Conservation (phyloP, 2,329 filamentous ascomycete genomes). For the Phaeophleospora eucalypticola region DNA sequence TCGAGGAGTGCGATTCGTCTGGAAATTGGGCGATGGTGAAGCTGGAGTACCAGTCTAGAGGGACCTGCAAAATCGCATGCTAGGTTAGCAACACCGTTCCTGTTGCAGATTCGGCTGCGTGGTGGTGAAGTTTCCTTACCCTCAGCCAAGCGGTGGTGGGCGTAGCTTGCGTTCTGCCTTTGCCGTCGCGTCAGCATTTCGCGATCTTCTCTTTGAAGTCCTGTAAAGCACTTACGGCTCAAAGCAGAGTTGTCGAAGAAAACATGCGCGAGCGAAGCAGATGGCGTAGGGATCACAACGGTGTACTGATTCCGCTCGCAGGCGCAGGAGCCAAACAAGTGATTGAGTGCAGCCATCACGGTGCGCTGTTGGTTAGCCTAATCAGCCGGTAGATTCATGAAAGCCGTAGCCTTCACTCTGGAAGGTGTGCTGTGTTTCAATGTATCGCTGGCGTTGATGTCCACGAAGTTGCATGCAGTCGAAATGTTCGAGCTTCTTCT, state of each 20-base stretch:
- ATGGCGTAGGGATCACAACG: constrained; percentile 61
- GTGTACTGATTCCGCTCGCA: constrained; percentile 83
- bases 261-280: constrained; percentile 58
- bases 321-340: constrained; percentile 70
- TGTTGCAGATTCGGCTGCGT: neutral
- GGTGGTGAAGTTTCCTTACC: constrained; percentile 43
- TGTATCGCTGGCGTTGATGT: no score
- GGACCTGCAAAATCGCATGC: constrained; percentile 35
- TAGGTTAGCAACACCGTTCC: neutral
- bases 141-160: constrained; percentile 78
- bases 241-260: constrained; percentile 68
- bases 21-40: constrained; percentile 70
- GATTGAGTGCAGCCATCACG: constrained; percentile 17
- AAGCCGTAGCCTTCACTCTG: no score
- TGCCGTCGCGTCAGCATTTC: neutral
- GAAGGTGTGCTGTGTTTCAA: no score
- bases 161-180: constrained; percentile 62
- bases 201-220: neutral
- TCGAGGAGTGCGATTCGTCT: constrained; percentile 59
- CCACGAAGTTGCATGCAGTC: neutral
- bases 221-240: constrained; percentile 61
- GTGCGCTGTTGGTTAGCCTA: neutral
- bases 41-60: constrained; percentile 74
- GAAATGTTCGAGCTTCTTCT: neutral
- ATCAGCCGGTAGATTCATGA: neutral